A percentile compares a stretch with the other conserved stretches of the same genome.
Conservation (phyloP, 139 green algal genomes). For the Chlamydomonas sphaeroides region DNA sequence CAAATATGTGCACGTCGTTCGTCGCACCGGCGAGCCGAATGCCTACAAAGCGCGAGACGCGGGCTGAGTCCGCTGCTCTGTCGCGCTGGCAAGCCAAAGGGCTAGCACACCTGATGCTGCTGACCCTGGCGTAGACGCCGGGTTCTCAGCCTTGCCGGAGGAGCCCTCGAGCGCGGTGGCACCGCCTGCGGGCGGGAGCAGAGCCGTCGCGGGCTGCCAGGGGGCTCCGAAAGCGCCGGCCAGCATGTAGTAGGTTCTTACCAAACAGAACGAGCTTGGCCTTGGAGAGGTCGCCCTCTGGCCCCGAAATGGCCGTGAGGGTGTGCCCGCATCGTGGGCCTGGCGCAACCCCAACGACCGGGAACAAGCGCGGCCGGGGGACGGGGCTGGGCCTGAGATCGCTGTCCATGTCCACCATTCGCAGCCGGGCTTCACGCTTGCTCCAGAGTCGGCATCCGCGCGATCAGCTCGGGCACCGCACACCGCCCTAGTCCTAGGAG, state of each 20-base stretch:
- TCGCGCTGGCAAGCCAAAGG: too few species aligned
- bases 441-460: too few species aligned
- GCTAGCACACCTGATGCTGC: conserved; percentile 47
- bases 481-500: too few species aligned
- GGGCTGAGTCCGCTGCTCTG: too few species aligned
- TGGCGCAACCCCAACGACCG: conserved; percentile 44
- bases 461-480: too few species aligned
- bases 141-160: conserved; percentile 51
- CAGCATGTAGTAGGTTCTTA: conserved; percentile 39
- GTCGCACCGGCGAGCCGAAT: conserved; percentile 93
- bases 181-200: conserved; percentile 65
- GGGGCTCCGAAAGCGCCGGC: too few species aligned
- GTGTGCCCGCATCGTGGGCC: conserved; percentile 93
- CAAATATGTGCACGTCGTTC: conserved; percentile 94
- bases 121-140: conserved; percentile 33
- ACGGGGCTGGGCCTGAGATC: conserved; percentile 37
- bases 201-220: background rate
- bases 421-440: background rate
- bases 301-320: conserved; percentile 84
- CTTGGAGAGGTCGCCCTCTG: conserved; percentile 73
- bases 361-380: conserved; percentile 24
- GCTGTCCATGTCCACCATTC: conserved; percentile 19
- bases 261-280: conserved; percentile 92
- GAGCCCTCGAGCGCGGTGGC: conserved; percentile 92
- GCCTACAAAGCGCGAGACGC: conserved; percentile 64